Conservation (phyloP, 352 stramenopile species). For the Lagenidium giganteum region DNA sequence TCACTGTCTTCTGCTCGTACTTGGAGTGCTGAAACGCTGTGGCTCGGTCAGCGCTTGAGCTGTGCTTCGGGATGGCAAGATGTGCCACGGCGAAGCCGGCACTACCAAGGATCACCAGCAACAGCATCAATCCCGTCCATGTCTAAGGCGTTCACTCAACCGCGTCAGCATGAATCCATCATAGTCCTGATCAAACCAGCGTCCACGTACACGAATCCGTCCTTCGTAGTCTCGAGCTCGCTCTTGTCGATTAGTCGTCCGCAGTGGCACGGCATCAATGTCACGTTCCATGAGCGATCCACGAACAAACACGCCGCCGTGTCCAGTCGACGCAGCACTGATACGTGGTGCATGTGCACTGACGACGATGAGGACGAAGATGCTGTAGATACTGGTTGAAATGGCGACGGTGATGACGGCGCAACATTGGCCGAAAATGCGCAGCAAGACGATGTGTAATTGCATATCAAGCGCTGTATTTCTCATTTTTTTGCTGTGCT, state of each 20-base stretch:
- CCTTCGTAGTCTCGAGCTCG: slow-evolving; percentile 15
- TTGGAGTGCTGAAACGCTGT: slow-evolving; percentile 5
- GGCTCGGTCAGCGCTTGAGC: slow-evolving; percentile 7
- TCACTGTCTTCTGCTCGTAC: slow-evolving; percentile 6
- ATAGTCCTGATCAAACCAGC: background rate
- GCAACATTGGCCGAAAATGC: too few relatives aligned
- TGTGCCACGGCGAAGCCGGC: slow-evolving; percentile 14
- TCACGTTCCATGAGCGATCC: slow-evolving; percentile 22
- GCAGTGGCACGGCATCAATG: slow-evolving; percentile 21
- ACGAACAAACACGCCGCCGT: slow-evolving; percentile 16
- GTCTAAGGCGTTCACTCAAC: slow-evolving; percentile 5
- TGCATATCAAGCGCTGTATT: too few relatives aligned
- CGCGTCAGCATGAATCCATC: background rate
- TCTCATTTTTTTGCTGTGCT: too few relatives aligned
- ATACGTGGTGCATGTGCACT: too few relatives aligned
- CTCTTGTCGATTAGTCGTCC: too few relatives aligned
- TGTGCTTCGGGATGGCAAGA: slow-evolving; percentile 4
- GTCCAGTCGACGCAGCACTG: too few relatives aligned
- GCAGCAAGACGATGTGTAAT: too few relatives aligned
- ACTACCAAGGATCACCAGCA: slow-evolving; percentile 19
- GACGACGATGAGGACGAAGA: too few relatives aligned
- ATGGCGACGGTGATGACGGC: too few relatives aligned
- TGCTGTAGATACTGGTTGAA: too few relatives aligned
- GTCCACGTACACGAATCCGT: slow-evolving; percentile 14
- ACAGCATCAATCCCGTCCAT: slow-evolving; percentile 26